Conservation (phyloP, 495 filamentous ascomycete genomes). For the Amniculicola lignicola region DNA sequence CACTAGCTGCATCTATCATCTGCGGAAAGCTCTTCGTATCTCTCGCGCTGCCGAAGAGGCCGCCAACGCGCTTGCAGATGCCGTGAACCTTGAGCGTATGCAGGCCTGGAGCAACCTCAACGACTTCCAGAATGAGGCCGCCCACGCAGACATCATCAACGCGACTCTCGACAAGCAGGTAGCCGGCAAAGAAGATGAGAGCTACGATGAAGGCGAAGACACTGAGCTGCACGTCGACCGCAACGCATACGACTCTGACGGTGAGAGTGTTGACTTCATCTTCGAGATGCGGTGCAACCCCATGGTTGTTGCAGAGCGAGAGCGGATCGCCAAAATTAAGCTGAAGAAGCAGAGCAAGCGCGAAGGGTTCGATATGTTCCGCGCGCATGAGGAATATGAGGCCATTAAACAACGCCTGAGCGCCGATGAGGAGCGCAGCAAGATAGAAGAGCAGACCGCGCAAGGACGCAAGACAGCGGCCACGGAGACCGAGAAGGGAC, state of each 20-base stretch:
- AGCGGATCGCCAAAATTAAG: too few species aligned
- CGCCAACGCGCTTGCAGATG: background rate
- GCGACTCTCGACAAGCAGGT: background rate
- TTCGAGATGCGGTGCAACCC: too few species aligned
- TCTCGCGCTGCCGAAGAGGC: background rate
- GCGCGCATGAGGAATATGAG: background rate
- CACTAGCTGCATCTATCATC: background rate
- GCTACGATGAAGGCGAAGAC: background rate
- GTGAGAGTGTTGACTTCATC: background rate
- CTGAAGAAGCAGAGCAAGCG: background rate
- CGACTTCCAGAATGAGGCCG: background rate
- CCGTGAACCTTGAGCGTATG: background rate
- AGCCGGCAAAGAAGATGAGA: background rate
- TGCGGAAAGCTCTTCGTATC: background rate
- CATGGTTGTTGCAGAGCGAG: too few species aligned
- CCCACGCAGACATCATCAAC: background rate
- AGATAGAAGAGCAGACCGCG: too few species aligned
- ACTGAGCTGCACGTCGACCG: background rate
- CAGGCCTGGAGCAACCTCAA: background rate
- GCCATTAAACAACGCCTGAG: background rate
- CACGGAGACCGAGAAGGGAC: too few species aligned
- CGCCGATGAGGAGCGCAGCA: too few species aligned
- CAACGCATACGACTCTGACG: background rate
- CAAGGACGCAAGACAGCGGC: too few species aligned
- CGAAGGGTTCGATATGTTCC: background rate